Conservation (phyloP, 192 early-diverging fungal genomes). For the Rhizoclosmatium sp. region DNA sequence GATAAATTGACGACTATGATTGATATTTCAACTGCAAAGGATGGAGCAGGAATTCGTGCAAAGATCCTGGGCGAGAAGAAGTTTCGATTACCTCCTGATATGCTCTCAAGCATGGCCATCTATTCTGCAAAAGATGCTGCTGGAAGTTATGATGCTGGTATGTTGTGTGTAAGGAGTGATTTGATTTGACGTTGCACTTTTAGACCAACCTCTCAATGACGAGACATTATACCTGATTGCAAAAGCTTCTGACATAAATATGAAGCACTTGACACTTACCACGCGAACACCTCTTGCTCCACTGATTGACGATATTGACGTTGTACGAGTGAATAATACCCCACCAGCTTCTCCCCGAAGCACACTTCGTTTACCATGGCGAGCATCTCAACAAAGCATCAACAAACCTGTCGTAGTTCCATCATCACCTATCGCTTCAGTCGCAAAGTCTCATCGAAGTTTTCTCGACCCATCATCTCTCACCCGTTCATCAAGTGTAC, state of each 20-base stretch:
- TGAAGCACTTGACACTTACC: neutral
- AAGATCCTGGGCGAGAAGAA: slow-evolving; percentile 2
- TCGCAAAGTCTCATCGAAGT: no score
- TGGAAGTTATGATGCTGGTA: slow-evolving; percentile 13
- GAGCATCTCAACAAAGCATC: no score
- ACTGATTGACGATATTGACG: no score
- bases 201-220: neutral
- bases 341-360: no score
- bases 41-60: slow-evolving; percentile 11
- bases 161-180: neutral
- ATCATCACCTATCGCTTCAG: no score
- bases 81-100: slow-evolving; percentile 2
- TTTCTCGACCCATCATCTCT: neutral
- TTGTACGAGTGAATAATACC: no score
- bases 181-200: no score
- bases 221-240: neutral
- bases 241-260: neutral
- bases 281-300: neutral
- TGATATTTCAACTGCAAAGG: slow-evolving; percentile 16
- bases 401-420: no score
- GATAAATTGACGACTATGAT: slow-evolving; percentile 22
- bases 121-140: slow-evolving; percentile 25
- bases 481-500: neutral
- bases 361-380: no score
- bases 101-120: neutral